These are phyloP conservation scores for Sporobolomyces pararoseus DNA, from an alignment of 768 basidiomycete genomes.

Conservation along the genomic window DNA sequence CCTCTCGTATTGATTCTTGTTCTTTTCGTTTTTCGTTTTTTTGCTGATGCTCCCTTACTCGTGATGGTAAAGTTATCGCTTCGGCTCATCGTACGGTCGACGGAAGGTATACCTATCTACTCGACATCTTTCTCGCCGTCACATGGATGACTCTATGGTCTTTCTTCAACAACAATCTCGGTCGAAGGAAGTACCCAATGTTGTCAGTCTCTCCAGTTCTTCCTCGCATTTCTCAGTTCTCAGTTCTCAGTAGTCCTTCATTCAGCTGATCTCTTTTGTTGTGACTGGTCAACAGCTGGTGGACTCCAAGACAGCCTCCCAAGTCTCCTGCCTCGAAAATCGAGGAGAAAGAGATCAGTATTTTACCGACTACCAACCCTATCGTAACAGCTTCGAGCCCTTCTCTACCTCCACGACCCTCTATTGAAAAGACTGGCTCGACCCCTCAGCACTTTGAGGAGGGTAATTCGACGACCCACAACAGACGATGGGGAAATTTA, in stretches of 20 bases:
- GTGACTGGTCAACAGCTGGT: constrained; percentile 6
- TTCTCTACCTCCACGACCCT: no score
- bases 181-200: constrained; percentile 17
- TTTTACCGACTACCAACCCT: background rate
- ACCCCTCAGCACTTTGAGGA: background rate
- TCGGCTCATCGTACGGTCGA: constrained; percentile 7
- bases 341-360: background rate
- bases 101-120: constrained; percentile 21
- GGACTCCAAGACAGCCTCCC: background rate
- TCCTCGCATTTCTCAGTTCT: background rate
- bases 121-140: constrained; percentile 31
- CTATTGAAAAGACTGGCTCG: no score
- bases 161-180: constrained; percentile 28
- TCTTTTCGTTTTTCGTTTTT: background rate
- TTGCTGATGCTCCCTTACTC: no score
- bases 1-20: background rate
- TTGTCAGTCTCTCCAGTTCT: constrained; percentile 9
- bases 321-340: background rate
- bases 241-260: background rate
- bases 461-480: background rate
- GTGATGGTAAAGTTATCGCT: constrained; percentile 23
- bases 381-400: background rate
- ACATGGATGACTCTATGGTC: constrained; percentile 24
- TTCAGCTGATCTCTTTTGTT: background rate
- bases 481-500: background rate